Conservation (phyloP, 1,284 basidiomycete genomes). For the Cutaneotrichosporon cutaneum region DNA sequence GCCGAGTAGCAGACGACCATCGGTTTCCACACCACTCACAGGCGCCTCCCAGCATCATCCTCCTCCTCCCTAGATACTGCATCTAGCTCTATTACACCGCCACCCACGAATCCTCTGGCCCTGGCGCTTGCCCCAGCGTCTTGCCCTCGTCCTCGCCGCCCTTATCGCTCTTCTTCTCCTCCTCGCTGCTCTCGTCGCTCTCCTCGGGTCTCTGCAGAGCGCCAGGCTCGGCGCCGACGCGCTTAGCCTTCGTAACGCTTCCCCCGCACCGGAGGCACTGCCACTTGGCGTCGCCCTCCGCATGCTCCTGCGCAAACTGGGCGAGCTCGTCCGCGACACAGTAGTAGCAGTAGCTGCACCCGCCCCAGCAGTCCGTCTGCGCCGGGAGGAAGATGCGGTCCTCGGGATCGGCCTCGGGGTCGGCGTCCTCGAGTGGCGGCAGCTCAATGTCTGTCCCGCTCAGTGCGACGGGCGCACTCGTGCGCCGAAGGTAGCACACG, state of each 20-base stretch:
- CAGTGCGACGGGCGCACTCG: conserved; percentile 32
- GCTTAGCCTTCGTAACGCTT: conserved; percentile 37
- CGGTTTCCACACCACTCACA: too few species aligned
- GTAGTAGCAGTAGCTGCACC: conserved; percentile 81
- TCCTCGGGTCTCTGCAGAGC: not conserved
- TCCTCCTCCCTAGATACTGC: too few species aligned
- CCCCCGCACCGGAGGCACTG: conserved; percentile 72
- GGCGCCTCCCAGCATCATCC: too few species aligned
- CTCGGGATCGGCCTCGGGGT: conserved; percentile 38
- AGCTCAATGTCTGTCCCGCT: conserved; percentile 27
- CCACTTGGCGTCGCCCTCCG: conserved; percentile 56
- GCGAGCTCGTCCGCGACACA: conserved; percentile 75
- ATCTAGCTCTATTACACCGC: conserved; percentile 9
- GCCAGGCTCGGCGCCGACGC: conserved; percentile 26
- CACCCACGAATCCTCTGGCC: conserved; percentile 6
- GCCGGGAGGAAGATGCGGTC: conserved; percentile 48
- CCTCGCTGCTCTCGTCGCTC: conserved; percentile 4
- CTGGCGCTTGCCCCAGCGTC: not conserved
- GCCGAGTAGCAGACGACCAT: too few species aligned
- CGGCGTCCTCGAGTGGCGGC: conserved; percentile 19
- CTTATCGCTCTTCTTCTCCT: not conserved
- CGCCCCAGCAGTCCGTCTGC: conserved; percentile 56
- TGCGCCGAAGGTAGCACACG: conserved; percentile 51
- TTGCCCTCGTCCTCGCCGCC: not conserved
- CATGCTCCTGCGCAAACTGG: conserved; percentile 48